Conservation (phyloP, 2,329 filamentous ascomycete species). For the Verticillium isaacii region DNA sequence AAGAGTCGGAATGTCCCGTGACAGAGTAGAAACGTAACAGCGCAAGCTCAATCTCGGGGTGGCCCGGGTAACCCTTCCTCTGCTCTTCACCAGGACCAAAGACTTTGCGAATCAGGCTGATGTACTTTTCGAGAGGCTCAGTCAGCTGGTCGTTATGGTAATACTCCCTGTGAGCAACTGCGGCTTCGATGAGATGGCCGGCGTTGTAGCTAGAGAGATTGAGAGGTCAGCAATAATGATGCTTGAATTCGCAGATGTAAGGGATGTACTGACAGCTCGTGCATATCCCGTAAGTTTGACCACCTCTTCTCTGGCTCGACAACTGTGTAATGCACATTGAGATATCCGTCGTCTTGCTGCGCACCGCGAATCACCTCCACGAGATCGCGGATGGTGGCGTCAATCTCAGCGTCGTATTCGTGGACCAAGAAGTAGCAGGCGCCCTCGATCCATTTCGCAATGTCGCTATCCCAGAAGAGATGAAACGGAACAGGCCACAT, state of each 20-base stretch:
- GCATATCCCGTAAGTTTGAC: conserved; percentile 55
- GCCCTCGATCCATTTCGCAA: conserved; percentile 59
- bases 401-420: conserved; percentile 37
- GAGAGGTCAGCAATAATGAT: no score
- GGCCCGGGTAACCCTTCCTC: conserved; percentile 55
- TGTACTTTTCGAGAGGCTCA: no score
- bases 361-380: conserved; percentile 52
- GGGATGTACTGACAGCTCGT: conserved; percentile 55
- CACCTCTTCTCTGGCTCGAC: conserved; percentile 51
- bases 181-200: no score
- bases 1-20: conserved; percentile 26
- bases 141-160: no score
- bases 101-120: conserved; percentile 27
- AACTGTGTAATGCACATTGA: conserved; percentile 60
- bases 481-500: conserved; percentile 50
- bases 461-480: conserved; percentile 52
- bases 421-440: conserved; percentile 50
- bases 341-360: conserved; percentile 55
- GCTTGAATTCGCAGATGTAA: conserved; percentile 20
- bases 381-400: conserved; percentile 48
- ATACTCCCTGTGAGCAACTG: no score
- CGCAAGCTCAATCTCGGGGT: conserved; percentile 49
- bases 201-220: no score
- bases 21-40: conserved; percentile 30
- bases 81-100: conserved; percentile 48